These are phyloP conservation scores for Asterophora parasitica DNA, from an alignment of 768 basidiomycete genomes.

Conservation along the genomic window DNA sequence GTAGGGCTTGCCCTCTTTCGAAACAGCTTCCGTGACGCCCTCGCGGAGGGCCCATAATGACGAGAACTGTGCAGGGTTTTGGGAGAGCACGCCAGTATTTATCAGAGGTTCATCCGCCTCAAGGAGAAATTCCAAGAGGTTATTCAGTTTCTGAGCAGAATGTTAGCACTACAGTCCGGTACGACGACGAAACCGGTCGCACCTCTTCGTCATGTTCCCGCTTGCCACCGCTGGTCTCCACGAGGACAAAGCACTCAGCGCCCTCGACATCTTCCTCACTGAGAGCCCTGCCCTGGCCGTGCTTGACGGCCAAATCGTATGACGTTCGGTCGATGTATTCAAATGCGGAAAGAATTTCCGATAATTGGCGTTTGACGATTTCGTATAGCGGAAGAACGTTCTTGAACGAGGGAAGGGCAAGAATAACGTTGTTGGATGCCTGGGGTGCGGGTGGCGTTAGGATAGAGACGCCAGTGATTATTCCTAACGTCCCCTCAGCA, in stretches of 20 bases:
- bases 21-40: conserved; percentile 85
- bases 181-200: conserved; percentile 7
- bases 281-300: conserved; percentile 76
- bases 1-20: conserved; percentile 92
- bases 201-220: conserved; percentile 94
- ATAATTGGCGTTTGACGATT: conserved; percentile 74
- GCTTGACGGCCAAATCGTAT: conserved; percentile 79
- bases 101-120: conserved; percentile 72
- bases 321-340: conserved; percentile 91
- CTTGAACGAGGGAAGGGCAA: conserved; percentile 83
- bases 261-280: conserved; percentile 69
- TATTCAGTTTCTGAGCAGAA: conserved; percentile 72
- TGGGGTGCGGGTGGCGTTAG: conserved; percentile 79
- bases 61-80: conserved; percentile 84
- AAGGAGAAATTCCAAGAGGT: conserved; percentile 73
- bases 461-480: conserved; percentile 94
- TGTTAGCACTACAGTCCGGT: conserved; percentile 3
- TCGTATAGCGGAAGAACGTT: conserved; percentile 84
- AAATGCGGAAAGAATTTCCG: conserved; percentile 95
- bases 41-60: conserved; percentile 92
- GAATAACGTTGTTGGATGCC: conserved; percentile 86
- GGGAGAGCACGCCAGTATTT: conserved; percentile 87
- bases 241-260: conserved; percentile 83
- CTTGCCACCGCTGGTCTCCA: conserved; percentile 92
- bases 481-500: conserved; percentile 91